Conservation (phyloP, 305 asterid genomes). For the Lippia alba region DNA sequence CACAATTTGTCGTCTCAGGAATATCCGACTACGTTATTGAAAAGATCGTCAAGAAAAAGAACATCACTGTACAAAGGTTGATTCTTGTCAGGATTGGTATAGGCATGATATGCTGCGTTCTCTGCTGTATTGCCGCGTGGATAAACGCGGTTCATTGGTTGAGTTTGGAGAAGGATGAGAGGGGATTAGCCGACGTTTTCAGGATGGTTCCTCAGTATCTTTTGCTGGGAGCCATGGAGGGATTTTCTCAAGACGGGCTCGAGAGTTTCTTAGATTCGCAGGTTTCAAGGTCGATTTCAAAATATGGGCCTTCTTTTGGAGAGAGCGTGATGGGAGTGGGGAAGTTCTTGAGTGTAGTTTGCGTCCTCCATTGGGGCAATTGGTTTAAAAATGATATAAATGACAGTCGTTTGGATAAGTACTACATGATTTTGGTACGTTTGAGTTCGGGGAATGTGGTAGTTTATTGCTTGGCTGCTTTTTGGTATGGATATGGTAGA, state of each 20-base stretch:
- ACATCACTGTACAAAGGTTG: not conserved
- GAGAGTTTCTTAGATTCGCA: conserved; percentile 19
- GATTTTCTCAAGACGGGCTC: conserved; percentile 19
- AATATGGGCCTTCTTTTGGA: conserved; percentile 2
- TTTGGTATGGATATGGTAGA: conserved; percentile 9
- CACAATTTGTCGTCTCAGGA: not conserved
- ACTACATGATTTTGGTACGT: conserved; percentile 9
- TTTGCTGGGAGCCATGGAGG: conserved; percentile 15
- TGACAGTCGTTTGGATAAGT: conserved; percentile 25
- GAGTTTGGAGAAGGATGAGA: not conserved
- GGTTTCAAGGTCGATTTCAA: not conserved
- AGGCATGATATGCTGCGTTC: conserved; percentile 23
- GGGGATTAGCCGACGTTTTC: not conserved
- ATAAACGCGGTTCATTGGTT: not conserved
- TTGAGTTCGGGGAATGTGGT: not conserved
- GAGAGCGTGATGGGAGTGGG: conserved; percentile 20
- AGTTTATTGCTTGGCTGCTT: conserved; percentile 4
- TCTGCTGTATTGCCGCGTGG: conserved; percentile 28
- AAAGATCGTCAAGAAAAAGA: not conserved
- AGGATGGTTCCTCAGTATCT: conserved; percentile 21
- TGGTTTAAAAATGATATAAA: not conserved
- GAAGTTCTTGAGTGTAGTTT: conserved; percentile 12
- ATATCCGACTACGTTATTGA: not conserved
- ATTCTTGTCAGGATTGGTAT: conserved; percentile 23
- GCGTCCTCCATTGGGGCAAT: not conserved